Percentiles rank a stretch among this genome's conserved stretches.
Evolutionary conservation across 345 rosid genomes (phyloP).

Genomic region (Erodium maritimum): DNA sequence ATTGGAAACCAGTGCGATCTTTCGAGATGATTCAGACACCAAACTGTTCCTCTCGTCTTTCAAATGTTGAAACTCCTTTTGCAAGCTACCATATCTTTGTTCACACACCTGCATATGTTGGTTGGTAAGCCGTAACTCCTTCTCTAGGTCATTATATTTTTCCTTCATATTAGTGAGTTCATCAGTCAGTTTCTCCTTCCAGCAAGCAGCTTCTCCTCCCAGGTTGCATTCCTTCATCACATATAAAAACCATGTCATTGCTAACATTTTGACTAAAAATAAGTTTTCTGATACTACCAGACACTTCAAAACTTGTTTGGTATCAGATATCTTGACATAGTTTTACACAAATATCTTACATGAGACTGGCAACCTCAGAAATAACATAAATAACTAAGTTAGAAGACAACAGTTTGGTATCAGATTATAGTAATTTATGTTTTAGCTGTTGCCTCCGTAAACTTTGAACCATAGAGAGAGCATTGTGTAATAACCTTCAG

Average conservation of each 20-base stretch:
- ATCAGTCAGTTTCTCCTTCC: constrained; percentile 29
- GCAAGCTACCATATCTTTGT: constrained; percentile 37
- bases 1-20: constrained; percentile 24
- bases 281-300: too few species aligned
- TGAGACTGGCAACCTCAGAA: neutral
- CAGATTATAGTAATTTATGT: too few species aligned
- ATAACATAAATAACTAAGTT: neutral
- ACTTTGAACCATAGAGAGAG: too few species aligned
- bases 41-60: constrained; percentile 54
- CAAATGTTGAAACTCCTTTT: constrained; percentile 41
- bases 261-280: too few species aligned
- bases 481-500: too few species aligned
- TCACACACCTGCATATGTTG: constrained; percentile 37
- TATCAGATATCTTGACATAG: constrained; percentile 1
- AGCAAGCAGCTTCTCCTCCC: constrained; percentile 27
- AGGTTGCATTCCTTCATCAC: constrained; percentile 45
- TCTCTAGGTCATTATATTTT: constrained; percentile 37
- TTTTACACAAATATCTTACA: constrained; percentile 1
- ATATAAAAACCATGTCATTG: constrained; percentile 30
- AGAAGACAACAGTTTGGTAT: neutral
- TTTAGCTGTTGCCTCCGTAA: too few species aligned
- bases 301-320: too few species aligned
- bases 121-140: constrained; percentile 28
- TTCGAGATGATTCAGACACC: constrained; percentile 36
- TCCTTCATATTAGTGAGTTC: constrained; percentile 41